phyloP scores from a whole-genome alignment of 257 asterid species.

The Linderniella brevidens region DNA sequence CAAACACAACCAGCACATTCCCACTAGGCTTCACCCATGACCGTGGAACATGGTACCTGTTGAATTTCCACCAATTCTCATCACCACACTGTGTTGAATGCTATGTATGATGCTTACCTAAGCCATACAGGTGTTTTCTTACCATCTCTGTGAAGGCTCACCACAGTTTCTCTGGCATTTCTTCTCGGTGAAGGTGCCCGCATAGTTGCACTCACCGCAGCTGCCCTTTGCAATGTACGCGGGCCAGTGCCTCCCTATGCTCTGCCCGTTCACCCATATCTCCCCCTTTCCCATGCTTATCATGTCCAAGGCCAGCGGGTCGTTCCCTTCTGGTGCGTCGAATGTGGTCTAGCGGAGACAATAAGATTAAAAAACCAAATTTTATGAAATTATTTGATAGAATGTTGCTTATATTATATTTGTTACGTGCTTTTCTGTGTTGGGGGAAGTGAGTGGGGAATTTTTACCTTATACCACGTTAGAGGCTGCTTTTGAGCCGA shows the following conservation, averaged over 20 bases:
- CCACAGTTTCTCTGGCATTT: slow-evolving; percentile 70
- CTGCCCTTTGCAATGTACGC: slow-evolving; percentile 56
- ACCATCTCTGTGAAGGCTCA: slow-evolving; percentile 93
- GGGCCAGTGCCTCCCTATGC: slow-evolving; percentile 92
- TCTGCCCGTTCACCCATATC: slow-evolving; percentile 78
- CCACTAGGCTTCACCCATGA: slow-evolving; percentile 63
- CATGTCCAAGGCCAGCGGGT: slow-evolving; percentile 78
- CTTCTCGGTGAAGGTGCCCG: slow-evolving; percentile 52
- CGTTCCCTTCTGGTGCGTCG: slow-evolving; percentile 59
- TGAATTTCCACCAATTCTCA: neutral
- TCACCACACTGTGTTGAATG: neutral
- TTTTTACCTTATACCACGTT: slow-evolving; percentile 88
- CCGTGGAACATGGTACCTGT: slow-evolving; percentile 9
- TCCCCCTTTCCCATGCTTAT: slow-evolving; percentile 86
- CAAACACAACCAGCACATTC: slow-evolving; percentile 51
- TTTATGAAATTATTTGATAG: neutral
- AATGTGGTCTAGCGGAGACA: slow-evolving; percentile 34
- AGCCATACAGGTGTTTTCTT: neutral
- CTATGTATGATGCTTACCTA: no score
- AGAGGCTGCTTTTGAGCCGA: slow-evolving; percentile 65
- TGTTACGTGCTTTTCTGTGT: neutral
- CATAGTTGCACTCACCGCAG: slow-evolving; percentile 56
- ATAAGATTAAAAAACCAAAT: neutral
- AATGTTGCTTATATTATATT: neutral
- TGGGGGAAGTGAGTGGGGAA: no score